Base-by-base conservation (phyloP, 768 basidiomycete species). In the Podaxis sp. region DNA sequence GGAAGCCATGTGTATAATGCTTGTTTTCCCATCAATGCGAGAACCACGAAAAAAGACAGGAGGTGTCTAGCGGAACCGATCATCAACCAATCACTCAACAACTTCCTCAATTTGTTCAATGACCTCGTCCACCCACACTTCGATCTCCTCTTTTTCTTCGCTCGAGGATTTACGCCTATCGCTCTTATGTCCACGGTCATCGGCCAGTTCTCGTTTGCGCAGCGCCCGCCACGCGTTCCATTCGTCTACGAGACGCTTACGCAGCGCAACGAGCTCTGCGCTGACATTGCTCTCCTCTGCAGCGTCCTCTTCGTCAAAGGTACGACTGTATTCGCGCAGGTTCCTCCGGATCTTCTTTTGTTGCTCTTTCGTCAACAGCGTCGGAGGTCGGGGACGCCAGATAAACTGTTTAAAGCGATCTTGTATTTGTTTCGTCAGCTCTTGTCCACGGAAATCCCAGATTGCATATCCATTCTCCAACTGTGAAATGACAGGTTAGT, bases 341-440 rank as follows among this genome's bases (percentile, higher is more conserved):
- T 93, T 96, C 75, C 87, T 89, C 62, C 93, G 85, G 61, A 99
- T 85, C 55, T 83, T 84, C 64, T 87, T 87, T 69, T 97, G 93
- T 62, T 94, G 86, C 54, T 97, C 95, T 70, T 90, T 93, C 51
- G 86, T 81, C 60, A 99, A 80, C 54, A 98, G 76, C 2, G 92
- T 90, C 10, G 87, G 84, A 3, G 97, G 93, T n/a, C 97, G 89
- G 25, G 96, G 95, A 37, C 97, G 88, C 96, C 96, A 99, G 63
- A 98, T 84, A 75, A 98, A 94, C 73, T 99, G 97, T 79, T 99
- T 99, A 85, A 99, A 98, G 59, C 90, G 86, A 71, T 98, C 97
- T 63, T 90, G 79, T 61, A 94, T 86, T 54, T 89, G 87, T 71
- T 92, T 91, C 71, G 90, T 83, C n/a, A 95, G 79, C 72, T 96